Evolutionary conservation across 345 rosid species (phyloP).

Genomic region (Eucalyptus marginata): DNA sequence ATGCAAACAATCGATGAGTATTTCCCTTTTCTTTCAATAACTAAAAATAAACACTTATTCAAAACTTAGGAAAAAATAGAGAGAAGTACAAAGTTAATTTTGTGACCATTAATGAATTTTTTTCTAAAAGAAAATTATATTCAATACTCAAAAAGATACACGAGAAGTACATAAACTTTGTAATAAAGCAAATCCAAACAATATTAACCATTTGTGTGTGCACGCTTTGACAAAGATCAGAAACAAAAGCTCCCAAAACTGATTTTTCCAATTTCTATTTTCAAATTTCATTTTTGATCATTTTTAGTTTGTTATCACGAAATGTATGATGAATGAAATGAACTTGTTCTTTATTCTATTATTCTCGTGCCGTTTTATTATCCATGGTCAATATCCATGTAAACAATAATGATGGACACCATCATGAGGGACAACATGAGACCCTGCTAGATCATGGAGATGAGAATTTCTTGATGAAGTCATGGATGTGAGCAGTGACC

Average conservation of each 20-base stretch:
- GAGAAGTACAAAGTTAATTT: too few species aligned
- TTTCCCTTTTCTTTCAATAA: too few species aligned
- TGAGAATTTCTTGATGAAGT: conserved; percentile 13
- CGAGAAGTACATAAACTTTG: too few species aligned
- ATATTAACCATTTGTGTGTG: neutral
- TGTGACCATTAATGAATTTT: too few species aligned
- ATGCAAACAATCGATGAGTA: too few species aligned
- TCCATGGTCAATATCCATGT: neutral
- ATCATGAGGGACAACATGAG: neutral
- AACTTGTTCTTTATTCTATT: neutral
- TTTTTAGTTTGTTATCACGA: neutral
- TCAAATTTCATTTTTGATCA: neutral
- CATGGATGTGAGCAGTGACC: conserved; percentile 11
- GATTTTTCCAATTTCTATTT: neutral
- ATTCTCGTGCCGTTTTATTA: neutral
- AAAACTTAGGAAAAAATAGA: too few species aligned
- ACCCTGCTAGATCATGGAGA: neutral
- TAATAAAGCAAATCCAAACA: too few species aligned
- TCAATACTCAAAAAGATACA: too few species aligned
- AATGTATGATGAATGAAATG: neutral
- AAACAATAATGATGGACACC: neutral
- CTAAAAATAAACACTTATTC: too few species aligned
- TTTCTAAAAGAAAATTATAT: too few species aligned
- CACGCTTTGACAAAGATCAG: neutral
- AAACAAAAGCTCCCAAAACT: neutral